Evolutionary conservation across 1,284 basidiomycete genomes (phyloP).

Genomic region (Microbotryum intermedium): DNA sequence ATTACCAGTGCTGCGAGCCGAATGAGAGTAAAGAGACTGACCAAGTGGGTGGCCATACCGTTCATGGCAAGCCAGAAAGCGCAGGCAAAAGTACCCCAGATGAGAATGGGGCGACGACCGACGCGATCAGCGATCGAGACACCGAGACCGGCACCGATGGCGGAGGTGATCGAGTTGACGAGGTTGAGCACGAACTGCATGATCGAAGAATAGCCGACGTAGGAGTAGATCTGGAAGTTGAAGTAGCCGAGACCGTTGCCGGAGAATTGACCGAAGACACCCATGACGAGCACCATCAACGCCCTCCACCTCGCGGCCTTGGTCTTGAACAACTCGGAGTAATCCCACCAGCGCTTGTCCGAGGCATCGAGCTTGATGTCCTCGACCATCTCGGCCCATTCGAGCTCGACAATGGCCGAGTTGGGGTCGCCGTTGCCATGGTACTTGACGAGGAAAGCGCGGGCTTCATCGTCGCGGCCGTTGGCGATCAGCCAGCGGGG

Average conservation of each 20-base stretch:
- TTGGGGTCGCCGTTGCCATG: constrained; percentile 34
- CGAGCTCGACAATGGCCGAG: constrained; percentile 44
- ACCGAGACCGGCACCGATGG: constrained; percentile 48
- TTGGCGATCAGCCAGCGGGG: constrained; percentile 30
- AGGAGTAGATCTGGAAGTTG: constrained; percentile 34
- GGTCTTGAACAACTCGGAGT: constrained; percentile 46
- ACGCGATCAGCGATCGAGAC: constrained; percentile 45
- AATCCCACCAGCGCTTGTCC: constrained; percentile 56
- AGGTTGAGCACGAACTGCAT: constrained; percentile 51
- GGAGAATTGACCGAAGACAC: constrained; percentile 50
- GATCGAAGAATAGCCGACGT: constrained; percentile 33
- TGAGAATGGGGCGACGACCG: constrained; percentile 34
- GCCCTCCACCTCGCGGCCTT: constrained; percentile 46
- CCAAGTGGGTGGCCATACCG: background rate
- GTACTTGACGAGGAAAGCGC: constrained; percentile 32
- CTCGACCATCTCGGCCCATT: constrained; percentile 53
- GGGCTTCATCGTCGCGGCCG: constrained; percentile 28
- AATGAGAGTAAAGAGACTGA: too few relatives aligned
- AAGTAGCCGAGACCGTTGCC: constrained; percentile 48
- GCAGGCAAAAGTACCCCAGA: constrained; percentile 31
- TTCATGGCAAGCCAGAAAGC: constrained; percentile 32
- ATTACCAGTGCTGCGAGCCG: too few relatives aligned
- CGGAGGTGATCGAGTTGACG: constrained; percentile 49
- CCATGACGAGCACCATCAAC: constrained; percentile 35
- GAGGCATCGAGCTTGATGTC: constrained; percentile 49